A percentile compares a stretch with the other conserved stretches of the same genome.
phyloP scores from a whole-genome alignment of 75 land plant genomes.

The Sequoiadendron giganteum region DNA sequence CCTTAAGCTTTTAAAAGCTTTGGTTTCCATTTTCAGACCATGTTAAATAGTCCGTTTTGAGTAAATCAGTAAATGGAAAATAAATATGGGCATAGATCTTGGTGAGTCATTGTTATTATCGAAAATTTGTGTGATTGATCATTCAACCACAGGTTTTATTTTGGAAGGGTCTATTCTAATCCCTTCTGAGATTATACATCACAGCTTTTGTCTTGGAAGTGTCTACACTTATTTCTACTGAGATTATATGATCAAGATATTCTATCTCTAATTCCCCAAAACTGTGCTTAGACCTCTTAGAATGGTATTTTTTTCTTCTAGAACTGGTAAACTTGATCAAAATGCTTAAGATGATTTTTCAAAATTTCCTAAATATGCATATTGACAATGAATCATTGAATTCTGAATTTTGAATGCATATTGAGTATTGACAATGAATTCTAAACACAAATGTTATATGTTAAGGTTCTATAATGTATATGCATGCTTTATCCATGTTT shows the following conservation, averaged over 20 bases:
- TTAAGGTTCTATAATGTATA: too few relatives aligned
- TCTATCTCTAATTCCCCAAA: neutral
- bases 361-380: neutral
- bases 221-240: neutral
- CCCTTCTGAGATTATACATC: neutral
- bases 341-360: neutral
- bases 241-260: neutral
- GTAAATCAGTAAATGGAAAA: neutral
- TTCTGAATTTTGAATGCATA: too few relatives aligned
- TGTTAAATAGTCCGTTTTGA: slow-evolving; percentile 3
- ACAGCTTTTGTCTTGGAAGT: neutral
- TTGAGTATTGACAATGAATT: too few relatives aligned
- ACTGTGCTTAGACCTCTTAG: neutral
- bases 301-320: neutral
- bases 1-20: neutral
- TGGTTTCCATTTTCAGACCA: neutral
- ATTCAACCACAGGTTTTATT: neutral
- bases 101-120: neutral
- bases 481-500: too few relatives aligned
- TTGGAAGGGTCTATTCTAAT: neutral
- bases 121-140: neutral
- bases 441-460: too few relatives aligned
- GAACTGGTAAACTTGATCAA: slow-evolving; percentile 13
- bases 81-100: too few relatives aligned
- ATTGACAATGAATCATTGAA: too few relatives aligned